These are phyloP conservation scores for Fusarium sp. DNA, from an alignment of 2,329 filamentous ascomycete genomes.

Conservation along the genomic window DNA sequence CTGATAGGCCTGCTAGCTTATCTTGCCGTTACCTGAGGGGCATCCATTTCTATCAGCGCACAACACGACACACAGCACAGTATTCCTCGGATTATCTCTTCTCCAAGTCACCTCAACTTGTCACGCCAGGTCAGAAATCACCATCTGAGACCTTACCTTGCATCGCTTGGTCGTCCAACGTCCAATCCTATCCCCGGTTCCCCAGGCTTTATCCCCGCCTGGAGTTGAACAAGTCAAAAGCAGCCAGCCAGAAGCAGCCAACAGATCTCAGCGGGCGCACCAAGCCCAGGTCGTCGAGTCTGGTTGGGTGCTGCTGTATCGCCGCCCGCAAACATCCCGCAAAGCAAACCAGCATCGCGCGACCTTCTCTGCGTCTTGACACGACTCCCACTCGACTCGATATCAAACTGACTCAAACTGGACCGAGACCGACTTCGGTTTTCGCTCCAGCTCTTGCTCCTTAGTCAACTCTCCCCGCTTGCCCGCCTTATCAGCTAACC, in stretches of 20 bases:
- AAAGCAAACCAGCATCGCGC: constrained; percentile 13
- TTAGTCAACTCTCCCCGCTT: constrained; percentile 42
- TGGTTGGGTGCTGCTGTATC: constrained; percentile 31
- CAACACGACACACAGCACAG: not conserved
- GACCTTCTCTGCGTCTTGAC: not conserved
- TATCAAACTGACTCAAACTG: constrained; percentile 19
- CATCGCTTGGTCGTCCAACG: constrained; percentile 26
- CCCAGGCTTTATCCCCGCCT: constrained; percentile 37
- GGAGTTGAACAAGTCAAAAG: constrained; percentile 22
- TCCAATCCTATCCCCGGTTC: constrained; percentile 39
- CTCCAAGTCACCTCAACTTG: constrained; percentile 11
- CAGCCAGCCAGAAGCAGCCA: constrained; percentile 31
- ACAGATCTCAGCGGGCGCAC: constrained; percentile 37
- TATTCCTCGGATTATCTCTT: constrained; percentile 22
- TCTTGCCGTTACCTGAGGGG: constrained; percentile 62
- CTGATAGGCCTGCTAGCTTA: constrained; percentile 63
- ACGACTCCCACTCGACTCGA: not conserved
- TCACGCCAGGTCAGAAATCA: constrained; percentile 21
- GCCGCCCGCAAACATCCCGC: constrained; percentile 14
- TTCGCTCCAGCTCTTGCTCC: constrained; percentile 21
- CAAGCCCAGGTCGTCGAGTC: constrained; percentile 32
- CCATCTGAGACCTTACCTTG: constrained; percentile 18
- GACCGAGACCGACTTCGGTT: constrained; percentile 28
- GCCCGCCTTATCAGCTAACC: constrained; percentile 44
- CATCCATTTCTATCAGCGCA: not conserved